A percentile compares a stretch with the other conserved stretches of the same genome.
Evolutionary conservation across 2,329 filamentous ascomycete species (phyloP).

Genomic region (Elsinoe batatas): DNA sequence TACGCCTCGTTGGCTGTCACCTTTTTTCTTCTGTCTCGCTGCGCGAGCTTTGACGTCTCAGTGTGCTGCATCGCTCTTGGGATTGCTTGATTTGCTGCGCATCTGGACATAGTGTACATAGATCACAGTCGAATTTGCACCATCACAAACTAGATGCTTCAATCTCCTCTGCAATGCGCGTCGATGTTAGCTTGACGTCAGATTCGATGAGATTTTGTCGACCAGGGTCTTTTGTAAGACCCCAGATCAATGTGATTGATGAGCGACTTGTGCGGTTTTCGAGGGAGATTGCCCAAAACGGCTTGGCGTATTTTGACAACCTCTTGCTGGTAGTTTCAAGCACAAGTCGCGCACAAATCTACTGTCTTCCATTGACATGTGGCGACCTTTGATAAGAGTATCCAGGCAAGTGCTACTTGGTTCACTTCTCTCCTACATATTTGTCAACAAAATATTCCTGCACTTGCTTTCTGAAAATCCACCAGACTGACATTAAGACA

Average conservation of each 20-base stretch:
- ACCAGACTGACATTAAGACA: too few species aligned
- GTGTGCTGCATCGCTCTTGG: background rate
- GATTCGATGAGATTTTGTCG: background rate
- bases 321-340: background rate
- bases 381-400: too few species aligned
- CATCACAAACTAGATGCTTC: background rate
- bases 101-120: slow-evolving; percentile 12
- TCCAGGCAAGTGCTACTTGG: slow-evolving; percentile 11
- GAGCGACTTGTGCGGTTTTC: background rate
- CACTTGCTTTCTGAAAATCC: too few species aligned
- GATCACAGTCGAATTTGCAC: background rate
- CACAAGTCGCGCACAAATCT: background rate
- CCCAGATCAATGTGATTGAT: background rate
- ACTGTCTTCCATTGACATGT: too few species aligned
- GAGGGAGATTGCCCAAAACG: background rate
- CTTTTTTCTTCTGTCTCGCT: slow-evolving; percentile 5
- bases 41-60: slow-evolving; percentile 2
- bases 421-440: too few species aligned
- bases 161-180: too few species aligned
- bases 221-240: background rate
- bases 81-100: background rate
- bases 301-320: background rate
- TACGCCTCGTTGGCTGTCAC: background rate
- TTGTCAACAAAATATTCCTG: too few species aligned
- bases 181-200: background rate